These are phyloP conservation scores for Candida anglica DNA, from an alignment of 805 yeast genomes.

Conservation along the genomic window DNA sequence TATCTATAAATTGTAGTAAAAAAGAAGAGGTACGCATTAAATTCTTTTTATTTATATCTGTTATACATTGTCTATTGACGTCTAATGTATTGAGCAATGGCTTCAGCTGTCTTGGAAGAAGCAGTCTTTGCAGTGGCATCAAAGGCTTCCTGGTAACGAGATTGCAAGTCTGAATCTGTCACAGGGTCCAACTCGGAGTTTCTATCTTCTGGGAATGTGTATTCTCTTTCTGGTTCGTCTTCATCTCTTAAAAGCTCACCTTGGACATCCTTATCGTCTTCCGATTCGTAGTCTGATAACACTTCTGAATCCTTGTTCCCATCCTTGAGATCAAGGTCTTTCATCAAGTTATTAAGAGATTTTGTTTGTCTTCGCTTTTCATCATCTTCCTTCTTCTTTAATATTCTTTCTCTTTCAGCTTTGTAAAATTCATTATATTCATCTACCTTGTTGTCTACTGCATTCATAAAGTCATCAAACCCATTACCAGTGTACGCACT, in stretches of 20 bases:
- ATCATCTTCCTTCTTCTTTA: conserved; percentile 70
- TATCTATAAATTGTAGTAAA: background rate
- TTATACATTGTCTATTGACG: conserved; percentile 14
- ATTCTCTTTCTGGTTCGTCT: conserved; percentile 53
- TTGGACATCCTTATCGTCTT: conserved; percentile 42
- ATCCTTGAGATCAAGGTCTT: conserved; percentile 72
- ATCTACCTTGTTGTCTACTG: conserved; percentile 80
- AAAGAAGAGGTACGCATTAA: no score
- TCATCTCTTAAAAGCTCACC: conserved; percentile 48
- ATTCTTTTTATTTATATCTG: no score
- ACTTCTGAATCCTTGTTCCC: conserved; percentile 40
- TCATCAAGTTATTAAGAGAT: conserved; percentile 70
- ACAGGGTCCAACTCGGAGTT: conserved; percentile 51
- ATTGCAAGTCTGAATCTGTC: conserved; percentile 52
- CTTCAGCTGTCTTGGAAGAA: conserved; percentile 65
- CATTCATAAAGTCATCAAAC: conserved; percentile 82
- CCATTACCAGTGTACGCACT: conserved; percentile 94
- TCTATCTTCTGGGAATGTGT: conserved; percentile 68
- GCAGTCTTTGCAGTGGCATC: conserved; percentile 59
- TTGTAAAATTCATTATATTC: conserved; percentile 83
- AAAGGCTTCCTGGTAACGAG: conserved; percentile 70
- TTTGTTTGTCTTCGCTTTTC: conserved; percentile 70
- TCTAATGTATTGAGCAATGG: conserved; percentile 63
- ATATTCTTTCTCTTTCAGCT: conserved; percentile 79
- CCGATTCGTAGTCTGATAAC: conserved; percentile 45